Conservation (phyloP, 2,329 filamentous ascomycete species). For the Didymella segeticola region DNA sequence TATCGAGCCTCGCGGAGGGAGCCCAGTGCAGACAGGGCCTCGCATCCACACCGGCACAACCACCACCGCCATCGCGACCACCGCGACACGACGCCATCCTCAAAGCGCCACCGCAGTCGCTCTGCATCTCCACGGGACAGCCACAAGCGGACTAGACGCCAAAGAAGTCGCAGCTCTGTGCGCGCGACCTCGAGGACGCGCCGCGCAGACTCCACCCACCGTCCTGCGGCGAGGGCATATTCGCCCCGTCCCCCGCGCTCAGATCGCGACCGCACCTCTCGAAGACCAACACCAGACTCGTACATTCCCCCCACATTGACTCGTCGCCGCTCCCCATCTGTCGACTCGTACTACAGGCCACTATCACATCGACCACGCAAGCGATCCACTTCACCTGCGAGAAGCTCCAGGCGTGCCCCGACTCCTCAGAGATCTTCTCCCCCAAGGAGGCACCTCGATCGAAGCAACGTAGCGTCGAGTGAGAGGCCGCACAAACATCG, state of each 20-base stretch:
- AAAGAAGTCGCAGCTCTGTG: constrained; percentile 44
- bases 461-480: constrained; percentile 29
- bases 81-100: constrained; percentile 46
- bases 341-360: constrained; percentile 47
- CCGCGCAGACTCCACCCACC: constrained; percentile 39
- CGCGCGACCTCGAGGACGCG: constrained; percentile 46
- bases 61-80: constrained; percentile 38
- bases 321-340: constrained; percentile 52
- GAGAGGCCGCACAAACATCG: constrained; percentile 28
- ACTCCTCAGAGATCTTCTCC: constrained; percentile 39
- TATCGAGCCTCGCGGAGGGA: constrained; percentile 47
- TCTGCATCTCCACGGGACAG: constrained; percentile 46
- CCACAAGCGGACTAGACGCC: constrained; percentile 43
- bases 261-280: constrained; percentile 42
- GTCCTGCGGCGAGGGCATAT: constrained; percentile 35
- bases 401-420: constrained; percentile 38
- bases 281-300: constrained; percentile 46
- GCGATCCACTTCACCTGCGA: constrained; percentile 42
- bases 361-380: constrained; percentile 40
- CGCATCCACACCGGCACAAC: constrained; percentile 44
- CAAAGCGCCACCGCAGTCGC: constrained; percentile 49
- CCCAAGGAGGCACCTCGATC: constrained; percentile 36
- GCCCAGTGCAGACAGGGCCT: constrained; percentile 46
- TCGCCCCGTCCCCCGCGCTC: constrained; percentile 42
- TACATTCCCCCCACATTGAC: constrained; percentile 41